phyloP scores from a whole-genome alignment of 2,329 filamentous ascomycete species.

The Ceratocystis albifundus region DNA sequence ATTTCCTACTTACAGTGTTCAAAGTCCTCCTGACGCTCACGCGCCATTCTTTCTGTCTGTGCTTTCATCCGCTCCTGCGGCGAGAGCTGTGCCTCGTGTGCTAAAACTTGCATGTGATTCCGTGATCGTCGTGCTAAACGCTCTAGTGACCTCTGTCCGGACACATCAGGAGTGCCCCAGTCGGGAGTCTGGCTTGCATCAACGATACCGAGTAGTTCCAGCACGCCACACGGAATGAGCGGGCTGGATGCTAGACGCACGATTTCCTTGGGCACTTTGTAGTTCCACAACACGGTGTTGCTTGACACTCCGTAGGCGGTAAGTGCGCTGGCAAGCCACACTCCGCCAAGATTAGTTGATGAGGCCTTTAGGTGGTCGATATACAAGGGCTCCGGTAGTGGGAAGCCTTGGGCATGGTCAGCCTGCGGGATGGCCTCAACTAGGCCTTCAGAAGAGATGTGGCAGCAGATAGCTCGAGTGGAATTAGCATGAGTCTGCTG shows the following conservation, averaged over 20 bases:
- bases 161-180: slow-evolving; percentile 39
- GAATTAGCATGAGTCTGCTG: slow-evolving; percentile 28
- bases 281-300: slow-evolving; percentile 49
- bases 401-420: slow-evolving; percentile 26
- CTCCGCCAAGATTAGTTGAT: slow-evolving; percentile 31
- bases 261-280: slow-evolving; percentile 44
- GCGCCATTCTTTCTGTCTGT: slow-evolving; percentile 32
- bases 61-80: slow-evolving; percentile 35
- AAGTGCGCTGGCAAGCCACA: slow-evolving; percentile 47
- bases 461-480: slow-evolving; percentile 35
- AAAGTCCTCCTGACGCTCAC: slow-evolving; percentile 36
- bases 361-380: slow-evolving; percentile 38
- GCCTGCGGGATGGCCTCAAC: slow-evolving; percentile 36
- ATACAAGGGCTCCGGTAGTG: slow-evolving; percentile 33
- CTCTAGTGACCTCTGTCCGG: slow-evolving; percentile 32
- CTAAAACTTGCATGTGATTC: slow-evolving; percentile 35
- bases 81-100: slow-evolving; percentile 36
- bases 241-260: slow-evolving; percentile 40
- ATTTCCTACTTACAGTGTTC: slow-evolving; percentile 34
- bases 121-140: slow-evolving; percentile 30
- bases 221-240: slow-evolving; percentile 47
- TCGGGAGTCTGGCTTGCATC: slow-evolving; percentile 42
- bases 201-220: slow-evolving; percentile 43
- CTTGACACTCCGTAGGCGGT: slow-evolving; percentile 45
- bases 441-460: slow-evolving; percentile 40